These are phyloP conservation scores for Eremochloa ophiuroides DNA, from an alignment of 176 grass and related monocot genomes.

Conservation along the genomic window DNA sequence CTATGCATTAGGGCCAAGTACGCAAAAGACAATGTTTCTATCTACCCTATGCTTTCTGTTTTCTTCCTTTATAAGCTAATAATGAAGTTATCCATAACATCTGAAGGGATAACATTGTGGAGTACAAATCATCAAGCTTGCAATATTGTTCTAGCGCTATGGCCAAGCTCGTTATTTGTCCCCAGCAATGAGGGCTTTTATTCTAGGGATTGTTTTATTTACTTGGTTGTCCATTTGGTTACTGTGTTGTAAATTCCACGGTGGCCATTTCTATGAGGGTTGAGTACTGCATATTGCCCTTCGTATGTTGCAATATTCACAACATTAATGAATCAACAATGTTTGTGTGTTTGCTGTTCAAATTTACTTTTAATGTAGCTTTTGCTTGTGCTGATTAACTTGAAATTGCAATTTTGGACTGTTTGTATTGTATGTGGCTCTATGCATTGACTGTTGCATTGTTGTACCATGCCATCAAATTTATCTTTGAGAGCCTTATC, in stretches of 20 bases:
- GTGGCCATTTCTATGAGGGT: background rate
- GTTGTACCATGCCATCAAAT: background rate
- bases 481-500: background rate
- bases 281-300: background rate
- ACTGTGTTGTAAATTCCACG: background rate
- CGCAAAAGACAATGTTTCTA: conserved; percentile 32
- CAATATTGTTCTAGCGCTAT: conserved; percentile 21
- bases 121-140: conserved; percentile 31
- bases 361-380: conserved; percentile 1
- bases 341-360: background rate
- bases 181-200: background rate
- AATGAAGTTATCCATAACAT: conserved; percentile 25
- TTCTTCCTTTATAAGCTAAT: conserved; percentile 22
- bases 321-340: background rate
- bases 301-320: background rate
- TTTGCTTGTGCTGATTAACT: background rate
- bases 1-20: conserved; percentile 26
- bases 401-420: background rate
- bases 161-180: conserved; percentile 21
- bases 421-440: background rate
- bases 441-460: background rate
- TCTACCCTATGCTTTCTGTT: conserved; percentile 23
- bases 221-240: background rate
- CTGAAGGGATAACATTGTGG: conserved; percentile 28
- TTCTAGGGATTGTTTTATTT: background rate